Evolutionary conservation across 1,139 yeast genomes (phyloP).

Genomic region (Magnusiomyces sp.): DNA sequence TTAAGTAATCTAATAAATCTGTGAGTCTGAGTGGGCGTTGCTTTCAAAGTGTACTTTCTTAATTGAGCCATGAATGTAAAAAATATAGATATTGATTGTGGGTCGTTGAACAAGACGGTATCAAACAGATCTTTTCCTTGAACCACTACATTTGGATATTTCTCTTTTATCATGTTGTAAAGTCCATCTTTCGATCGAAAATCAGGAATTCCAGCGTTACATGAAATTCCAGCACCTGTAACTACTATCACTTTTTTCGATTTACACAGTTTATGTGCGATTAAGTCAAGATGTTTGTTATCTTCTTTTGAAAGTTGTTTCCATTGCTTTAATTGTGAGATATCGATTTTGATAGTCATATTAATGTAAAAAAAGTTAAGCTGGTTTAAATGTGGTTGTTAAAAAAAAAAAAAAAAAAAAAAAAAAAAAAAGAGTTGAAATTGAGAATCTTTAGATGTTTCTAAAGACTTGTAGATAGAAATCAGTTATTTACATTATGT

Average conservation of each 20-base stretch:
- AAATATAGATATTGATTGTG: constrained; percentile 54
- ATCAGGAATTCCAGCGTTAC: constrained; percentile 96
- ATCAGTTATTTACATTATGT: no score
- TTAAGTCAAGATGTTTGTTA: neutral
- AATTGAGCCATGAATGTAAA: constrained; percentile 75
- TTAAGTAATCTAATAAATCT: constrained; percentile 59
- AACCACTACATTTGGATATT: constrained; percentile 52
- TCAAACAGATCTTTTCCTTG: constrained; percentile 90
- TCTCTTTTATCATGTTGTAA: constrained; percentile 61
- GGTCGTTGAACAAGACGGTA: constrained; percentile 65
- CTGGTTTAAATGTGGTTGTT: neutral
- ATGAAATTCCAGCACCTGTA: constrained; percentile 94
- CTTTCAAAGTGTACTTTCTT: constrained; percentile 51
- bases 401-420: no score
- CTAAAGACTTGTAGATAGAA: no score
- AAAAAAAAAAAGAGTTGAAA: no score
- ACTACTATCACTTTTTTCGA: constrained; percentile 31
- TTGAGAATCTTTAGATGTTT: no score
- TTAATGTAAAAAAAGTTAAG: neutral
- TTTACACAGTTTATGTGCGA: constrained; percentile 11
- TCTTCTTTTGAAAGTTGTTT: neutral
- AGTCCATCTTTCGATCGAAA: constrained; percentile 80
- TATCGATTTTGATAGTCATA: constrained; percentile 2
- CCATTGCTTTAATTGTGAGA: neutral
- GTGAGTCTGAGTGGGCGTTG: constrained; percentile 81